phyloP scores from a whole-genome alignment of 2,329 filamentous ascomycete genomes.

The Fusarium sarcochroum region DNA sequence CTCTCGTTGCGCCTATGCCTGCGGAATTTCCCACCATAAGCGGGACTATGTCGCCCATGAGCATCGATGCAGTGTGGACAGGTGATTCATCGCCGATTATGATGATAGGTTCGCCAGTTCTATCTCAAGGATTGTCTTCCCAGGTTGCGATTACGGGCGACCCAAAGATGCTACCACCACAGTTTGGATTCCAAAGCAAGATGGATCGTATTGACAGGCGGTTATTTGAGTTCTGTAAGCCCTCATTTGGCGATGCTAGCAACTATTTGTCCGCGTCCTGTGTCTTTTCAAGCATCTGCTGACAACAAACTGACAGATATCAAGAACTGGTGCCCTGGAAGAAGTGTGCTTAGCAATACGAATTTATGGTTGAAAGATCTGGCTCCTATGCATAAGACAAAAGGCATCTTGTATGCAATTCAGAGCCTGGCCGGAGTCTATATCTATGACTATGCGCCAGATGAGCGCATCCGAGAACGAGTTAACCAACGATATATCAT shows the following conservation, averaged over 20 bases:
- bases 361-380: slow-evolving; percentile 59
- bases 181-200: slow-evolving; percentile 51
- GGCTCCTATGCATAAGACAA: slow-evolving; percentile 55
- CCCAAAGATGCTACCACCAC: slow-evolving; percentile 47
- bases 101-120: slow-evolving; percentile 17
- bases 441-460: slow-evolving; percentile 57
- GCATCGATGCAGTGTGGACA: slow-evolving; percentile 21
- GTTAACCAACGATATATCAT: slow-evolving; percentile 53
- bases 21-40: slow-evolving; percentile 3
- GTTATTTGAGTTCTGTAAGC: slow-evolving; percentile 56
- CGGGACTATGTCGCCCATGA: slow-evolving; percentile 18
- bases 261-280: neutral
- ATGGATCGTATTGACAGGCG: slow-evolving; percentile 54
- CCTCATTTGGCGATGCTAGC: neutral
- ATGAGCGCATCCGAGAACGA: slow-evolving; percentile 49
- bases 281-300: slow-evolving; percentile 1
- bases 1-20: slow-evolving; percentile 21
- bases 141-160: slow-evolving; percentile 32
- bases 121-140: slow-evolving; percentile 18
- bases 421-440: slow-evolving; percentile 59
- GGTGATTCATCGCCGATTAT: slow-evolving; percentile 23
- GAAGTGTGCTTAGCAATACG: slow-evolving; percentile 55
- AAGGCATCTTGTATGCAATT: slow-evolving; percentile 56
- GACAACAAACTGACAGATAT: slow-evolving; percentile 49
- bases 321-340: slow-evolving; percentile 58